Base-by-base conservation (phyloP, 352 stramenopile genomes). In the Pythium catenulatum region DNA sequence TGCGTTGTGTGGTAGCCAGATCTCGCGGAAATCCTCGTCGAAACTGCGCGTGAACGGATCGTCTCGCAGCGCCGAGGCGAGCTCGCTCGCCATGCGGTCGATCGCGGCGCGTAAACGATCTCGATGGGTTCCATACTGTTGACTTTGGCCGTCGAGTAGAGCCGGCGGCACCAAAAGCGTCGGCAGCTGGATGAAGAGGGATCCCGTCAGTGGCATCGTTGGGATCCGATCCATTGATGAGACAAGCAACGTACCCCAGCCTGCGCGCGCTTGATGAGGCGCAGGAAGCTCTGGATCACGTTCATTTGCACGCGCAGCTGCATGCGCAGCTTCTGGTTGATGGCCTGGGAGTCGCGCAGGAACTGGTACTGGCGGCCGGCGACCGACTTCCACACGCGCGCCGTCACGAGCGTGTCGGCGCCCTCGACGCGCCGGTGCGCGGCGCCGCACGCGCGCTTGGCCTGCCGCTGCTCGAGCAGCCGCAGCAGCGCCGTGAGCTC, bases 351-450 rank as follows among this genome's bases (percentile, higher is more conserved):
- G 32, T 80, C 72, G 27, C 72, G 72, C 34, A 80, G n/a, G 54
- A 70, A 80, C 37, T 80, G 54, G 39, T 80, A 80, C 72, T 80
- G 72, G 0, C 72, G 72, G 8, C 32, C 56, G 17, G 72, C 72
- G 5, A 48, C 56, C 6, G 48, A 23, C 45, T 70, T 69, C 72
- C 72, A 80, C 13, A 70, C 56, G 4, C 48, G 48, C 23, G 69
- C 68, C 45, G 34, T 46, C 68, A 45, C 68, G 5, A 43, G 48
- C 19, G 48, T 34, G 30, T 43, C 34, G 4, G 34, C 46, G 5
- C 27, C 19, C 17, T 77, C 27, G n/a, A n/a, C n/a, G n/a, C 6
- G 46, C 17, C 2, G n/a, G 45, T 19, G n/a, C 68, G 23, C 30
- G 45, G 45, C 23, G 46, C 45, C 68, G 7, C 68, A 30, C 68